These are phyloP conservation scores for Chytriomyces hyalinus DNA, from an alignment of 192 early-diverging fungal species.

Conservation along the genomic window DNA sequence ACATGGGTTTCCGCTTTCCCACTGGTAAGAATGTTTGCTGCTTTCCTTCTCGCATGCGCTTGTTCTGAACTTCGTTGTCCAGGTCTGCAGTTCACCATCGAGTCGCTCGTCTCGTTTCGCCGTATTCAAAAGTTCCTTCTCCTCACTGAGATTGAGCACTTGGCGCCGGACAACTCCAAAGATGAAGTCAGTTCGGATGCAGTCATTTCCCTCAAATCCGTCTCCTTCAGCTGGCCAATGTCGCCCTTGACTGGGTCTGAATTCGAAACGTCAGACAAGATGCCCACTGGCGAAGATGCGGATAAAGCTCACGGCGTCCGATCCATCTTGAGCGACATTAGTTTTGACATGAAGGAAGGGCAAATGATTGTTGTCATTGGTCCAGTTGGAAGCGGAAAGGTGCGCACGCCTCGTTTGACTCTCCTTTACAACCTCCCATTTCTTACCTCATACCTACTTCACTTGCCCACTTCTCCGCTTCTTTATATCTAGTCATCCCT, in stretches of 20 bases:
- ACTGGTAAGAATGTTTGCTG: not conserved
- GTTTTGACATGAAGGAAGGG: conserved; percentile 15
- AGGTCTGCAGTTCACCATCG: conserved; percentile 35
- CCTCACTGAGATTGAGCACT: conserved; percentile 36
- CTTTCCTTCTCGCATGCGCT: not conserved
- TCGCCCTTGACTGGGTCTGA: not conserved
- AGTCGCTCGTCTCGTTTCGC: conserved; percentile 41
- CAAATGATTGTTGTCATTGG: conserved; percentile 44
- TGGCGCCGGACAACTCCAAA: not conserved
- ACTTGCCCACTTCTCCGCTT: not conserved
- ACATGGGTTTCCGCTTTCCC: conserved; percentile 42
- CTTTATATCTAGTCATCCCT: conserved; percentile 27
- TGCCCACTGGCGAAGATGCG: not conserved
- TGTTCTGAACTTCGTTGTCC: not conserved
- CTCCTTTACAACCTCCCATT: conserved; percentile 28
- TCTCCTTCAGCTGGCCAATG: conserved; percentile 39
- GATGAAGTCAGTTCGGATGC: not conserved
- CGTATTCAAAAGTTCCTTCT: conserved; percentile 43
- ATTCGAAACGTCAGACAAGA: not conserved
- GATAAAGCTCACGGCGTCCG: not conserved
- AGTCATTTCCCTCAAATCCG: conserved; percentile 24
- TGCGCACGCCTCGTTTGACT: not conserved
- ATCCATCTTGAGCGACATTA: conserved; percentile 31
- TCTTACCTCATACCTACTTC: conserved; percentile 41
- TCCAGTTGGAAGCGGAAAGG: conserved; percentile 48